Base-by-base conservation (phyloP, 2,329 filamentous ascomycete species). In the Sarocladium kiliense region DNA sequence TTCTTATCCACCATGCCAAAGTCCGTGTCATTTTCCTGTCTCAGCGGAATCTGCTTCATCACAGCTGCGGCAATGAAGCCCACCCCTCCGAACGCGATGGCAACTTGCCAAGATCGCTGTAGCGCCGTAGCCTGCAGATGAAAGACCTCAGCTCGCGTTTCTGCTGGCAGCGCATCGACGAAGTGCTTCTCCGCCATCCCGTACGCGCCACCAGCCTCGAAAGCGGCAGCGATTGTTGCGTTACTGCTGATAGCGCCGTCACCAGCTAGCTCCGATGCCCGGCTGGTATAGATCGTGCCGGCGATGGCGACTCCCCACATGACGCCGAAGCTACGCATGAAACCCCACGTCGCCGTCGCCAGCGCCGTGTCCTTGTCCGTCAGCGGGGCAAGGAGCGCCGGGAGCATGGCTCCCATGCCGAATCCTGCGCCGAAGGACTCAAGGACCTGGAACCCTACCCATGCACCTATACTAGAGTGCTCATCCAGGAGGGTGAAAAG, bases 291-390 rank as follows among this genome's bases (percentile, higher is more conserved):
- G 32, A 77, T 65, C 2, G 70, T 66, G 1, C 68, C 68, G 0
- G 73, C 70, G 21, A 81, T 71, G 0, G 74, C 66, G 2, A 75
- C 68, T 10, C 76, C 78, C 63, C 78, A 74, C 3, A 75, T 71
- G n/a, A 66, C 61, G 1, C 78, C 78, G 27, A 81, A 72, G 54
- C 64, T 71, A 30, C 77, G 71, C 55, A 77, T 62, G 56, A 80
- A 81, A 0, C 66, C 62, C 66, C 71, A 77, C 42, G 73, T 71
- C 1, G 64, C 68, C 2, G 72, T 73, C 0, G 72, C 70, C 1
- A 67, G 55, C 1, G 72, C 70, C 0, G 64, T 63, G 53, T 78
- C 71, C 1, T 58, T 57, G 9, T 76, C 73, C 1, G 62, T 36
- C 1, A 76, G 58, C 0, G 64, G 59, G 0, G 74, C 76, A 59